Evolutionary conservation across 2,329 filamentous ascomycete genomes (phyloP).

Genomic region (Ambrosiella xylebori): DNA sequence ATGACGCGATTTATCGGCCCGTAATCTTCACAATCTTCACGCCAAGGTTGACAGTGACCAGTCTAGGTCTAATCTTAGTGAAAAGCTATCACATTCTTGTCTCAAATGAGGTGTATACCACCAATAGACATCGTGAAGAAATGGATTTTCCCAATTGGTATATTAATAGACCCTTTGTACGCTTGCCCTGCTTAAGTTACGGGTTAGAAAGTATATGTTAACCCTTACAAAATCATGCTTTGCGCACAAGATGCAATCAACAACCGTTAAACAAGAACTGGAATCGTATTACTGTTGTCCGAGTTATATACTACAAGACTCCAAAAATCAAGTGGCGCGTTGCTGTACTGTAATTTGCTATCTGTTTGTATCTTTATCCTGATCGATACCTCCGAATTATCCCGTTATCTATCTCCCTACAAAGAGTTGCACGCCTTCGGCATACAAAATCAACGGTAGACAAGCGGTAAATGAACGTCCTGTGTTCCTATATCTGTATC

Average conservation of each 20-base stretch:
- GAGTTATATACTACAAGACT: not conserved
- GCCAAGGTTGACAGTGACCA: too few relatives aligned
- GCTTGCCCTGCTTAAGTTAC: too few relatives aligned
- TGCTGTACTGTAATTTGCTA: not conserved
- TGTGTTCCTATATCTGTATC: conserved; percentile 1
- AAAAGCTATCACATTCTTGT: too few relatives aligned
- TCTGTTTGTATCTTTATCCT: not conserved
- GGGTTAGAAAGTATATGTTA: too few relatives aligned
- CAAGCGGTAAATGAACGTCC: not conserved
- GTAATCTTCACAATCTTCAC: too few relatives aligned
- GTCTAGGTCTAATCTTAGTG: too few relatives aligned
- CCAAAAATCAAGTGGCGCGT: not conserved
- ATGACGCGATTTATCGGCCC: too few relatives aligned
- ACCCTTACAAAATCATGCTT: too few relatives aligned
- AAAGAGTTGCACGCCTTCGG: not conserved
- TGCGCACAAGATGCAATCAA: not conserved
- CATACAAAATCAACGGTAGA: not conserved
- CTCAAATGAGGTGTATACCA: too few relatives aligned
- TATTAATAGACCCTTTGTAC: too few relatives aligned
- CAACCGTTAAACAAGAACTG: not conserved
- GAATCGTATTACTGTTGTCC: not conserved
- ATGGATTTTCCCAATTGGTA: too few relatives aligned
- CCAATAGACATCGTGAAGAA: too few relatives aligned
- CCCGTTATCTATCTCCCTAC: not conserved
- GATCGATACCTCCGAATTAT: not conserved